Evolutionary conservation across 371 early-diverging fungal genomes (phyloP), one percentile per base, ranked within the genome.

Genomic region (Coemansia sp.): DNA sequence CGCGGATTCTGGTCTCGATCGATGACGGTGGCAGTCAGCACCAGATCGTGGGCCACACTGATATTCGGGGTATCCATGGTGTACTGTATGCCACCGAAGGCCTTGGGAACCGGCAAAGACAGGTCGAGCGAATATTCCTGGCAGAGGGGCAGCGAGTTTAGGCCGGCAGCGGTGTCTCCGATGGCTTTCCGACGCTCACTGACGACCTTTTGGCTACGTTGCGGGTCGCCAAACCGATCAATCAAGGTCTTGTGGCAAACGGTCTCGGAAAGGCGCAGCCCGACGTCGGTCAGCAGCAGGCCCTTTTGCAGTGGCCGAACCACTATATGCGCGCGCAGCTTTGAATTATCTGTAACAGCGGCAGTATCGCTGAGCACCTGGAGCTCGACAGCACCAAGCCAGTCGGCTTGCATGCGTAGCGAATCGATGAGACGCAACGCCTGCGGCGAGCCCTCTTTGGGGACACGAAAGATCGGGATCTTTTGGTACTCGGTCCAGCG

Each of bases 351-450:
- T 3, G 61, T 38, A 34, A 68, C 42, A 2, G 74, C 57, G 4
- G 36, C 59, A 5, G 60, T 45, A 54, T 65, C 69, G 40, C 65
- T 50, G 0, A 65, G 52, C 9, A 74, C 45, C 51, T 62, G 65
- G 6, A 74, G 74, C 62, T 59, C 59, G 11, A 74, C 65, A 4
- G 70, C 62, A 10, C 62, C 74, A 9, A 74, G 56, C 74, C 74
- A 74, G 59, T 74, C 70, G 11, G 70, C 65, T 47, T 62, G 69
- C 59, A 62, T 59, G n/a, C 60, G 55, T 48, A 74, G 42, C 2
- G 69, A 39, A 5, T 69, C 70, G 7, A 55, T 20, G 3, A 65
- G 59, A 2, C 54, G 35, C 36, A 62, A 14, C 9, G 61, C 59
- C 40, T 62, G 55, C 3, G 54, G 41, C 34, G 59, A 20, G 36